Base-by-base conservation (phyloP, 352 stramenopile species). In the Phytopythium helicoides region DNA sequence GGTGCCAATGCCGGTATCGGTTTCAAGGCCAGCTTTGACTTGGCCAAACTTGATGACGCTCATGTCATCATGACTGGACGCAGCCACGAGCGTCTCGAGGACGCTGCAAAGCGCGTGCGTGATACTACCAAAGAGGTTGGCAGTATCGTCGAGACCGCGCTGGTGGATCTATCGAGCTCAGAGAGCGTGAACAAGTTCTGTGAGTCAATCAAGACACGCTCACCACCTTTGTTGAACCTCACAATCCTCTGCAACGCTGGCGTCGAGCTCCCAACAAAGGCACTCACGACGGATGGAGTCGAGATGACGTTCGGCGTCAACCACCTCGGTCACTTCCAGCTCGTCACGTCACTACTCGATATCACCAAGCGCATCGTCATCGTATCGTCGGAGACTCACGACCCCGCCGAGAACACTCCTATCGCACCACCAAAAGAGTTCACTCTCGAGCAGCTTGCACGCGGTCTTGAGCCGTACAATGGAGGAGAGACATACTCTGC, bases 161-260 rank as follows among this genome's bases (percentile, higher is more conserved):
- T 75, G 38, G 31, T 80, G 16, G 64, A 84, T 47, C 42, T 84
- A 11, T 44, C 54, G 4, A 78, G 60, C 42, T 59, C 76, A 19
- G 35, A 21, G 22, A 65, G 55, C 0, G 62, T 81, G 21, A 58
- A 61, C 7, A 21, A 31, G 12, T 75, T 66, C 39, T 53, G 54
- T 0, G 39, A 19, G 6, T 46, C 39, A 2, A 35, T 46, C 1
- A 35, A n/a, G 5, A 22, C 75, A 6, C 51, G 54, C 0, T 37
- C 58, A 28, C 52, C 60, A 18, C 47, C 57, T 12, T 36, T 73
- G 2, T 37, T 58, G 11, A 41, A 71, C 38, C 47, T 54, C 39
- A 64, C 60, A 16, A 36, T 83, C 42, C 52, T 80, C 23, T 75
- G 63, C 72, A 83, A 83, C 49, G 69, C 55, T 16, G 69, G 72